Conservation (phyloP, 2,329 filamentous ascomycete species). For the Neurospora crassa region DNA sequence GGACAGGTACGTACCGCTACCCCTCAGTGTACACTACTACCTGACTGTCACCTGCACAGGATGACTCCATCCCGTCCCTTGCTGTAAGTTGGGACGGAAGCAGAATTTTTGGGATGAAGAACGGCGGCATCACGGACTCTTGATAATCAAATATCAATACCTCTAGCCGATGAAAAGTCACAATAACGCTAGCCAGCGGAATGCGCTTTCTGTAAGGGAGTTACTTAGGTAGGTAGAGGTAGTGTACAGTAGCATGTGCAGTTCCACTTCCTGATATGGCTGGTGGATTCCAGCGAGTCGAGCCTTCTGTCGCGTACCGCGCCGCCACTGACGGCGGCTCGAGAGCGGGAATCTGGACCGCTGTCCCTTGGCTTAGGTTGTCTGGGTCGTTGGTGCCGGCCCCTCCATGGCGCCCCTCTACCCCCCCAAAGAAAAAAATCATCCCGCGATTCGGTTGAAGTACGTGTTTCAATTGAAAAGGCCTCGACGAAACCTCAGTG, state of each 20-base stretch:
- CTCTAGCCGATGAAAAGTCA: not conserved
- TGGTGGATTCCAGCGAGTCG: not conserved
- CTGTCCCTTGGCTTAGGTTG: not conserved
- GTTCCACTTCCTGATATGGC: not conserved
- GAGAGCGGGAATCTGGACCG: not conserved
- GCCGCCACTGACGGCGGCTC: not conserved
- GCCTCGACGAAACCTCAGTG: not conserved
- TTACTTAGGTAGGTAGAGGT: not conserved
- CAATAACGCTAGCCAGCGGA: not conserved
- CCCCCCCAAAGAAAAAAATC: constrained; percentile 7
- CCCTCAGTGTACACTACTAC: not conserved
- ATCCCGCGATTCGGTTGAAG: constrained; percentile 1
- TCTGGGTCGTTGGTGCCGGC: not conserved
- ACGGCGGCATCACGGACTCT: not conserved
- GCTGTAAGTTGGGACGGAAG: not conserved
- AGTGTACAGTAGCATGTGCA: not conserved
- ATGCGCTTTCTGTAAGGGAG: not conserved
- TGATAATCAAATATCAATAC: not conserved
- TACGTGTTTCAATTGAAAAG: not conserved
- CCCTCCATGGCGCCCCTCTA: not conserved
- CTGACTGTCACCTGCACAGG: not conserved
- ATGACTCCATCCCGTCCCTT: not conserved
- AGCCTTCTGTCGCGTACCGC: not conserved
- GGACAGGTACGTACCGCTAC: not conserved
- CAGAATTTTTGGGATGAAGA: not conserved